phyloP scores from a whole-genome alignment of 768 basidiomycete species.

The Panaeolus papilionaceus region DNA sequence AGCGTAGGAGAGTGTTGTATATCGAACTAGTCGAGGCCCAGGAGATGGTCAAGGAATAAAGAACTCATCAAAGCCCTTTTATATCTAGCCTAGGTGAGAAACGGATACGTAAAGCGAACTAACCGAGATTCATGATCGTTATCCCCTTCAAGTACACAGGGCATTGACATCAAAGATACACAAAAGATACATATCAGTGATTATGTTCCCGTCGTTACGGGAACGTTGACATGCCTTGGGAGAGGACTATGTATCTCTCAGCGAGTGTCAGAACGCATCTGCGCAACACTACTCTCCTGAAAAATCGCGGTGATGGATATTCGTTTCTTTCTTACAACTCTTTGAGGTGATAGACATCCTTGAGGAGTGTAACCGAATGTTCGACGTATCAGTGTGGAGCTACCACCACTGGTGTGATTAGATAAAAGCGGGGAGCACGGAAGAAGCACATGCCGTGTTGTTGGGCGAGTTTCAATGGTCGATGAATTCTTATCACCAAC shows the following conservation, averaged over 20 bases:
- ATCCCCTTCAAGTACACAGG: neutral
- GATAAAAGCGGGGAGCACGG: no score
- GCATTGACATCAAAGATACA: neutral
- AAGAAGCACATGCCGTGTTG: no score
- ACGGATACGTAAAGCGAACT: neutral
- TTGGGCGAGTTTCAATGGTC: neutral
- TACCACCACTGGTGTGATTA: no score
- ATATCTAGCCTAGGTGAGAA: neutral
- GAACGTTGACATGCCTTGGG: neutral
- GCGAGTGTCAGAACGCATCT: no score
- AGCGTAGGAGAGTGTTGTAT: constrained; percentile 12
- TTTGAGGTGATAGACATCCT: no score
- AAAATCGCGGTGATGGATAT: no score
- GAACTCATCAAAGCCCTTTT: neutral
- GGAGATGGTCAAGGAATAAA: neutral
- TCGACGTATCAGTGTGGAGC: no score
- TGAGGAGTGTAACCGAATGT: no score
- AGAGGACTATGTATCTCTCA: no score
- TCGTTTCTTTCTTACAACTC: no score
- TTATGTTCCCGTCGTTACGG: neutral
- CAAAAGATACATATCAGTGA: neutral
- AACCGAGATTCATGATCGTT: neutral
- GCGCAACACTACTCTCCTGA: no score
- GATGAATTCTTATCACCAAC: neutral
- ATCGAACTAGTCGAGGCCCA: constrained; percentile 13